These are phyloP conservation scores for Neostapfia colusana DNA, from an alignment of 176 grass and related monocot genomes.

Conservation along the genomic window DNA sequence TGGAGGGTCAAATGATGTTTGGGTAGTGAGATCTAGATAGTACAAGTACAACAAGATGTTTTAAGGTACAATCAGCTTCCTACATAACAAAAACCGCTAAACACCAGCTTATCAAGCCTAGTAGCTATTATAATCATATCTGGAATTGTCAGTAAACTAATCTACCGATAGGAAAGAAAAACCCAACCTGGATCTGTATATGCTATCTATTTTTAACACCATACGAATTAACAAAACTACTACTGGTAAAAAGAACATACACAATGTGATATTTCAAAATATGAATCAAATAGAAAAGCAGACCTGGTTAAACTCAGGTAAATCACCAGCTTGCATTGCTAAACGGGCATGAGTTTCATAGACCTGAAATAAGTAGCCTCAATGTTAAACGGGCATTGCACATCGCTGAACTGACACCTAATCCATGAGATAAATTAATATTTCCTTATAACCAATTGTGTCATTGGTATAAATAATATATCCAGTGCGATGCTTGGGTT, in stretches of 20 bases:
- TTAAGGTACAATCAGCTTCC: not conserved
- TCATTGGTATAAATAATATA: not conserved
- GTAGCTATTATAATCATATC: conserved; percentile 18
- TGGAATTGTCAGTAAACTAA: not conserved
- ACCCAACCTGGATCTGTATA: not conserved
- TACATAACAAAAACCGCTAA: not conserved
- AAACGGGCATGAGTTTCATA: conserved; percentile 97
- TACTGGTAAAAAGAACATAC: conserved; percentile 17
- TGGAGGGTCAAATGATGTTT: not conserved
- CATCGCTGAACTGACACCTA: conserved; percentile 18
- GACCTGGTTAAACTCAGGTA: conserved; percentile 96
- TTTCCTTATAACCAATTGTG: not conserved
- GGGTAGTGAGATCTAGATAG: not conserved
- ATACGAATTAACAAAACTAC: not conserved
- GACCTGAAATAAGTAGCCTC: conserved; percentile 63
- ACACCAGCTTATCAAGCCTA: not conserved
- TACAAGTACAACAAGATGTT: conserved; percentile 7
- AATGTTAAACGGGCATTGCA: conserved; percentile 33
- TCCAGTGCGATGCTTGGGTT: not conserved
- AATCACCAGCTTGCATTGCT: conserved; percentile 79
- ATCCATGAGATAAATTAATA: conserved; percentile 5
- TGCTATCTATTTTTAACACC: not conserved
- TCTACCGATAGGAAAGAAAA: conserved; percentile 9
- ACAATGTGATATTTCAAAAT: conserved; percentile 25
- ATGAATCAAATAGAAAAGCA: conserved; percentile 17